Evolutionary conservation across 768 basidiomycete genomes (phyloP).

Genomic region (Pisolithus microcarpus): DNA sequence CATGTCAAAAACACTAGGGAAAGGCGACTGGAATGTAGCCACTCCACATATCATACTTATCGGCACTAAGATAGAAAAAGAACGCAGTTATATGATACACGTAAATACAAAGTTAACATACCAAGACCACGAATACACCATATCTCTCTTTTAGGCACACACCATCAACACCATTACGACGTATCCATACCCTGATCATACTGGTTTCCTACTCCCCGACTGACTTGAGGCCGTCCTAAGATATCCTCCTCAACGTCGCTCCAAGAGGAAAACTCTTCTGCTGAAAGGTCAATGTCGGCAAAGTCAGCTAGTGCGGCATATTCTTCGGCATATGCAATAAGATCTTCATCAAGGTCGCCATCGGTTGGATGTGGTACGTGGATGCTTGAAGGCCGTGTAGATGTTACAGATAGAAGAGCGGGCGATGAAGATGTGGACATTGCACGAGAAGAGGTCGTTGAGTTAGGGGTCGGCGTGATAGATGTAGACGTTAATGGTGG

Average conservation of each 20-base stretch:
- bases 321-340: slow-evolving; percentile 55
- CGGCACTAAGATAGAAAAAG: no score
- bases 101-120: not conserved
- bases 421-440: not conserved
- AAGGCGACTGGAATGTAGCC: no score
- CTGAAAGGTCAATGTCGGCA: slow-evolving; percentile 33
- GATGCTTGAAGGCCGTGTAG: not conserved
- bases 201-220: not conserved
- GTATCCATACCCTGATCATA: slow-evolving; percentile 21
- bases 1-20: no score
- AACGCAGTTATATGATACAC: not conserved
- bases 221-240: not conserved
- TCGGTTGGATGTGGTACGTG: slow-evolving; percentile 26
- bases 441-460: not conserved
- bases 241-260: slow-evolving; percentile 18
- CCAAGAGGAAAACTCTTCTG: slow-evolving; percentile 11
- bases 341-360: slow-evolving; percentile 48
- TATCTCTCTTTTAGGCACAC: not conserved
- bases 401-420: slow-evolving; percentile 2
- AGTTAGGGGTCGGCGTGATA: not conserved
- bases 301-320: slow-evolving; percentile 39
- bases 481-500: not conserved
- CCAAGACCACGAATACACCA: not conserved
- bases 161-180: slow-evolving; percentile 7
- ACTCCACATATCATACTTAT: no score